Conservation (phyloP, 371 early-diverging fungal genomes). For the Mucor circinelloides region DNA sequence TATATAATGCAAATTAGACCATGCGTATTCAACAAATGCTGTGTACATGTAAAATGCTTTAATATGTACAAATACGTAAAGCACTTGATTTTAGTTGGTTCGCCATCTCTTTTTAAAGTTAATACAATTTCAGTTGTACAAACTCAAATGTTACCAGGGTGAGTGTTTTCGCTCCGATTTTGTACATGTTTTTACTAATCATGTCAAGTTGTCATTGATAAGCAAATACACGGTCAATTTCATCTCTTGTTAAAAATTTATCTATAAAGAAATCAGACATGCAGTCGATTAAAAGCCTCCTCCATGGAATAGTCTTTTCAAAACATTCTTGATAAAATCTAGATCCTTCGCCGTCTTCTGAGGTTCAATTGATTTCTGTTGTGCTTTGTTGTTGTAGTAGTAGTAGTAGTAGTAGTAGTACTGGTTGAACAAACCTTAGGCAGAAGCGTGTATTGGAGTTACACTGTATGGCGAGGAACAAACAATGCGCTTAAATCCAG, state of each 20-base stretch:
- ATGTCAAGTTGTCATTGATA: not conserved
- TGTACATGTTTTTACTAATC: not conserved
- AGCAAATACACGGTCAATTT: not conserved
- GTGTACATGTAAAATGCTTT: not conserved
- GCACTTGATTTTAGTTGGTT: not conserved
- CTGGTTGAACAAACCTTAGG: not conserved
- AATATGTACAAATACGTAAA: not conserved
- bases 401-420: no score
- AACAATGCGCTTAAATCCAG: not conserved
- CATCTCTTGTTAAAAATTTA: not conserved
- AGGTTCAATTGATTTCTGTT: not conserved
- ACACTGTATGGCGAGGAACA: not conserved
- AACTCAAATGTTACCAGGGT: not conserved
- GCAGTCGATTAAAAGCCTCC: not conserved
- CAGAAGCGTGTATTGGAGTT: not conserved
- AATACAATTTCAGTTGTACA: not conserved
- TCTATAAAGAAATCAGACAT: not conserved
- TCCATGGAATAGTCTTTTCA: not conserved
- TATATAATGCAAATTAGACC: not conserved
- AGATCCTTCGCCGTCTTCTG: not conserved
- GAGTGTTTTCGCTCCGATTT: not conserved
- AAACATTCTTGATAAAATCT: no score
- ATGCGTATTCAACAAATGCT: no score
- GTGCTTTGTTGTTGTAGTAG: no score
- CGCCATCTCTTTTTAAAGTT: not conserved